Conservation (phyloP, 441 rosid genomes). For the Arabidopsis lyrata region DNA sequence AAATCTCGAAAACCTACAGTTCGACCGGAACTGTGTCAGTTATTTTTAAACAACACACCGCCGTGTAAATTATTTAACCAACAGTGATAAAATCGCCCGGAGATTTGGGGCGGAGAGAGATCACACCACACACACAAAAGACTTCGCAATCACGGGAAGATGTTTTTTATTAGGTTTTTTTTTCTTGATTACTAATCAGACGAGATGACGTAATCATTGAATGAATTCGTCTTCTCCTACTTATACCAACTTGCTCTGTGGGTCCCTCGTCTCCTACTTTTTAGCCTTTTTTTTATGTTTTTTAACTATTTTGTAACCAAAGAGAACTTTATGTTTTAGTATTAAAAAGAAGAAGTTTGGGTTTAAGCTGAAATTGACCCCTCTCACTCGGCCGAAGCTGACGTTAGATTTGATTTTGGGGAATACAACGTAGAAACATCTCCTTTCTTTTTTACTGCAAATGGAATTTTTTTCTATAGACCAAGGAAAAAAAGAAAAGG, state of each 20-base stretch:
- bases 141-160: background rate
- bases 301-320: conserved; percentile 6
- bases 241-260: conserved; percentile 31
- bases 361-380: conserved; percentile 26
- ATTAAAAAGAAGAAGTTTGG: background rate
- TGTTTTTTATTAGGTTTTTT: background rate
- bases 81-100: conserved; percentile 10
- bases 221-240: conserved; percentile 21
- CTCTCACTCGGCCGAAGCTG: conserved; percentile 25
- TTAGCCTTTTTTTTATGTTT: background rate
- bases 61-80: conserved; percentile 1
- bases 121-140: conserved; percentile 11
- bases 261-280: conserved; percentile 37
- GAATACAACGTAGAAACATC: conserved; percentile 20
- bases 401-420: conserved; percentile 27
- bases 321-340: too few species aligned
- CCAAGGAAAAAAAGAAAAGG: background rate
- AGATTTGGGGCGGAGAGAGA: conserved; percentile 23
- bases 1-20: conserved; percentile 24
- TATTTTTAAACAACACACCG: background rate
- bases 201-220: conserved; percentile 43
- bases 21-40: conserved; percentile 16
- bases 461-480: background rate
- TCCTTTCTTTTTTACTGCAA: conserved; percentile 5
- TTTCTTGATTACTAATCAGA: conserved; percentile 3